Evolutionary conservation across 148 eudicot genomes (phyloP).

Genomic region (Silene uniflora): DNA sequence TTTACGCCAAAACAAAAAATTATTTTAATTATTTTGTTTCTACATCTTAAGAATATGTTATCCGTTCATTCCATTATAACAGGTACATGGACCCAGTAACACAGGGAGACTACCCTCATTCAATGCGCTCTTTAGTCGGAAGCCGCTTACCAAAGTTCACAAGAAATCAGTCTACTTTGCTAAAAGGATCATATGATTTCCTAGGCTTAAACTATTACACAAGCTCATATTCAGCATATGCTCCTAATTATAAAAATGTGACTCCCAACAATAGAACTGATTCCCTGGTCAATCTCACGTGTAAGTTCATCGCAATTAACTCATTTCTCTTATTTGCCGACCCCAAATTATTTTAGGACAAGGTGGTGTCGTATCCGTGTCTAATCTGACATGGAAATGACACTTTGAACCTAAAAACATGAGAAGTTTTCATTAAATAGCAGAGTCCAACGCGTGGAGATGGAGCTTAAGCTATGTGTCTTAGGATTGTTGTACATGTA

Average conservation of each 20-base stretch:
- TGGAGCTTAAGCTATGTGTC: too few relatives aligned
- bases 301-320: slow-evolving; percentile 27
- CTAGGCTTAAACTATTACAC: slow-evolving; percentile 21
- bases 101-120: slow-evolving; percentile 13
- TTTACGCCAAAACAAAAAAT: not conserved
- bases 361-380: too few relatives aligned
- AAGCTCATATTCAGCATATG: slow-evolving; percentile 41
- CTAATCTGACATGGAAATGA: not conserved
- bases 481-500: too few relatives aligned
- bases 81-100: slow-evolving; percentile 22
- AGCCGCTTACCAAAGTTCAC: slow-evolving; percentile 18
- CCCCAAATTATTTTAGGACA: not conserved
- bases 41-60: not conserved
- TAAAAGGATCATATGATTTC: slow-evolving; percentile 20
- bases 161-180: not conserved
- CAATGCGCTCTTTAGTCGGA: slow-evolving; percentile 13
- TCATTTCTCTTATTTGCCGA: not conserved
- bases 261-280: slow-evolving; percentile 42
- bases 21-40: not conserved
- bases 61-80: not conserved
- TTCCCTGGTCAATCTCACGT: slow-evolving; percentile 24
- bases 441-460: too few relatives aligned
- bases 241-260: slow-evolving; percentile 20
- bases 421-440: too few relatives aligned
- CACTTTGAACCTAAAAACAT: not conserved